Evolutionary conservation across 768 basidiomycete genomes (phyloP), one percentile per base, ranked within the genome.

Genomic region (Termitomyces sp.): DNA sequence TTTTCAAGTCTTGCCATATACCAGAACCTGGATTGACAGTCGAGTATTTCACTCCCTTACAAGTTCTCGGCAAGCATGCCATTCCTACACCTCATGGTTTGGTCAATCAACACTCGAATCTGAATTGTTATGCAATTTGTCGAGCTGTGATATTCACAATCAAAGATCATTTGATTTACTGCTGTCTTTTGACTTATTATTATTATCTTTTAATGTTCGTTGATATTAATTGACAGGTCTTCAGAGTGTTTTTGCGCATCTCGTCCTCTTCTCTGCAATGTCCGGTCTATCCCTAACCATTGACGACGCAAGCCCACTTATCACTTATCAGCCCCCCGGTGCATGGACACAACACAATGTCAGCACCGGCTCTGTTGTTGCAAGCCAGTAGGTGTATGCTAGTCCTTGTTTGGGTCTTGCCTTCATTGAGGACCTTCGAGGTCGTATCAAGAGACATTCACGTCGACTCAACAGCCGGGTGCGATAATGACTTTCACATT

Each of bases 401-500:
- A 1, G 24, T 53, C 39, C 20, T 18, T 53, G 26, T 43, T 36
- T 9, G 7, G 8, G 12, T 36, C 22, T 27, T 2, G 29, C 6
- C 37, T 41, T 18, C 52, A 22, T 32, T 32, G 42, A 54, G 24
- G 22, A 37, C 9, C 36, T 34, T 29, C 6, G 20, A 59, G 58
- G 22, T 59, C 50, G 7, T 56, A 51, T 26, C 1, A 42, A 12
- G 18, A 24, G 16, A 59, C 58, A 31, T 56, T 46, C 36, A 51
- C 41, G 9, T 31, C 43, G 27, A 49, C 54, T 26, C n/a, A 49
- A 27, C 54, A 51, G 29, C 7, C 32, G 16, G 54, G 49, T 12
- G 58, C 54, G n/a, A 55, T 54, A 13, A 50, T 59, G 41, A 43
- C 54, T 13, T 59, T 59, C 26, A 59, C 48, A 13, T 59, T 59